A percentile compares a stretch with the other conserved stretches of the same genome.
phyloP scores from a whole-genome alignment of 2,329 filamentous ascomycete species.

The Trichophyton equinum region DNA sequence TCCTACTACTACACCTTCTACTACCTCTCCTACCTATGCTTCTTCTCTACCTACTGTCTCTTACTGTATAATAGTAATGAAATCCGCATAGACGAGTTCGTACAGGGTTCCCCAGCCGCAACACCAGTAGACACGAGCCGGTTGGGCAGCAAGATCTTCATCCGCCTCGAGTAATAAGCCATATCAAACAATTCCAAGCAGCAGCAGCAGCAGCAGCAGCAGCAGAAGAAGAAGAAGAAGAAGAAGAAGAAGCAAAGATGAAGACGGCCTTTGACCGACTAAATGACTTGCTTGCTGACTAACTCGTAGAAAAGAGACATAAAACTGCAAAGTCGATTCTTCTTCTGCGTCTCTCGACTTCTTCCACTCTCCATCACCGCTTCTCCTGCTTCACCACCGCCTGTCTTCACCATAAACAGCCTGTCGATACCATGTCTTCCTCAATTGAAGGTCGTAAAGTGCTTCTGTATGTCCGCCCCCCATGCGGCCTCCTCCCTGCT shows the following conservation, averaged over 20 bases:
- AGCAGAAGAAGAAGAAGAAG: not conserved
- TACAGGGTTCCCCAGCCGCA: not conserved
- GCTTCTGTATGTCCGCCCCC: slow-evolving; percentile 11
- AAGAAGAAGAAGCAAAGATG: not conserved
- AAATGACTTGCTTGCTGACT: not conserved
- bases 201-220: not conserved
- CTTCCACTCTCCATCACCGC: not conserved
- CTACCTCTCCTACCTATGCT: not conserved
- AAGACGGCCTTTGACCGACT: not conserved
- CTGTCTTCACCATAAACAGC: not conserved
- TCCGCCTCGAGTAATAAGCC: not conserved
- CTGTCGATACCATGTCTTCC: not conserved
- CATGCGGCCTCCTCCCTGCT: not conserved
- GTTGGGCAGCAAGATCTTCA: not conserved
- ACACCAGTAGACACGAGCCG: not conserved
- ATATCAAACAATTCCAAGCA: not conserved
- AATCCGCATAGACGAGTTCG: not conserved
- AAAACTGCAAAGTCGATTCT: not conserved
- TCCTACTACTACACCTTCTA: not conserved
- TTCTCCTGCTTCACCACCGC: not conserved
- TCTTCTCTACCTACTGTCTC: not conserved
- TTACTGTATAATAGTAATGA: not conserved
- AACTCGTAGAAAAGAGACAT: not conserved
- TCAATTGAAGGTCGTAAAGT: slow-evolving; percentile 14
- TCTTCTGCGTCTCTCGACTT: not conserved